phyloP scores from a whole-genome alignment of 2,329 filamentous ascomycete species.

The Talaromyces funiculosus region DNA sequence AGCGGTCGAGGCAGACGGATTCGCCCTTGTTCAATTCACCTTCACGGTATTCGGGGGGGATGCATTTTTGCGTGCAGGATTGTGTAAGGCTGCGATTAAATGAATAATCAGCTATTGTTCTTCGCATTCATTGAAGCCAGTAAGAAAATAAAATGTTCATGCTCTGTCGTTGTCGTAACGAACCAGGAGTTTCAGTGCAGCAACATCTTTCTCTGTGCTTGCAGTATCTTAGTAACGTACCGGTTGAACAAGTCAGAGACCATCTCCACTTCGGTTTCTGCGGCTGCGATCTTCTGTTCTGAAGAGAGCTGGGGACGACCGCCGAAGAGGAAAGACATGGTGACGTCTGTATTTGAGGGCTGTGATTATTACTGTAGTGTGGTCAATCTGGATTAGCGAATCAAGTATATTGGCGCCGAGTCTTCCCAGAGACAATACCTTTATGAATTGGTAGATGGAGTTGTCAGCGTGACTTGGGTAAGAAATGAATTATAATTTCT shows the following conservation, averaged over 20 bases:
- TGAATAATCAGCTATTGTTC: not conserved
- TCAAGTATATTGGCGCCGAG: not conserved
- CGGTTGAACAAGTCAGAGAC: constrained; percentile 97
- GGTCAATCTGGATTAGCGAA: not conserved
- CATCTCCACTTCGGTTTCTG: constrained; percentile 96
- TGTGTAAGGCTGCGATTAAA: constrained; percentile 61
- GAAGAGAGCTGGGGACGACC: constrained; percentile 77
- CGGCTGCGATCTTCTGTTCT: constrained; percentile 93
- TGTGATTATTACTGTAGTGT: not conserved
- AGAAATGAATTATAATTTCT: not conserved
- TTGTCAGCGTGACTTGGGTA: not conserved
- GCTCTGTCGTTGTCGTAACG: not conserved
- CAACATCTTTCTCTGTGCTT: not conserved
- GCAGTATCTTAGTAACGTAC: constrained; percentile 46
- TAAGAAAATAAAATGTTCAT: not conserved
- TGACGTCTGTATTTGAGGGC: not conserved
- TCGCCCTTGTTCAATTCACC: constrained; percentile 98
- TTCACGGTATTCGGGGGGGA: constrained; percentile 89
- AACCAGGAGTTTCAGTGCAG: not conserved
- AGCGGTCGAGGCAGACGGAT: constrained; percentile 95
- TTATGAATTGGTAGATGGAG: not conserved
- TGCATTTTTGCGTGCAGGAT: constrained; percentile 89
- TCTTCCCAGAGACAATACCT: not conserved
- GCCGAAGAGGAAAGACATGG: constrained; percentile 69
- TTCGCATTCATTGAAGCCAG: not conserved